These are phyloP conservation scores for Rhodocollybia butyracea DNA, from an alignment of 768 basidiomycete species.

Conservation along the genomic window DNA sequence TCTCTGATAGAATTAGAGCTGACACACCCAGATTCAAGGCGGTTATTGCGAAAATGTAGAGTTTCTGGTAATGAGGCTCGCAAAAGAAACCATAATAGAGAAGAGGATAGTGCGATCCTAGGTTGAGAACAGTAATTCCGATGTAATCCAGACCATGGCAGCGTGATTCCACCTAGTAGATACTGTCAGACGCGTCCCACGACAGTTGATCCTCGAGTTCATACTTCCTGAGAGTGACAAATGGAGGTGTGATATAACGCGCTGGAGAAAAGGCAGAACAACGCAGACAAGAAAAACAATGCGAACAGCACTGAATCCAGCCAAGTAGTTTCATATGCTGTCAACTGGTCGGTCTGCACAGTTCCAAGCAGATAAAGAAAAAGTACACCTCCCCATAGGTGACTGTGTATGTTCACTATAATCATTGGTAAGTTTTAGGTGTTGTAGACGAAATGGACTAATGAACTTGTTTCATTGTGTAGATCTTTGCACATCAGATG, in stretches of 20 bases:
- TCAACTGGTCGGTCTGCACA: constrained; percentile 47
- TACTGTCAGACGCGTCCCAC: background rate
- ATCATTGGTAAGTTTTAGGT: background rate
- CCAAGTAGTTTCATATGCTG: constrained; percentile 55
- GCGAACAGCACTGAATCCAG: constrained; percentile 55
- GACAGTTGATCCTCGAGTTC: constrained; percentile 39
- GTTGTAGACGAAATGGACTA: background rate
- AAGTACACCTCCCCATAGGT: constrained; percentile 65
- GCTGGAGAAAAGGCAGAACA: constrained; percentile 70
- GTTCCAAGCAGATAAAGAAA: constrained; percentile 55
- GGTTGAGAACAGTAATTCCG: constrained; percentile 74
- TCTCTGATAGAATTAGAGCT: constrained; percentile 13
- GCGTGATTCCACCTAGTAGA: constrained; percentile 47
- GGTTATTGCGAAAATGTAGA: constrained; percentile 53
- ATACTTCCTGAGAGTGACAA: constrained; percentile 60
- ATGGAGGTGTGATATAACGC: constrained; percentile 69
- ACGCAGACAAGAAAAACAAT: constrained; percentile 67
- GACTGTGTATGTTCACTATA: constrained; percentile 83
- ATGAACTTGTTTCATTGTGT: constrained; percentile 63
- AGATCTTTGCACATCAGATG: constrained; percentile 51
- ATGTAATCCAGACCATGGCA: constrained; percentile 74
- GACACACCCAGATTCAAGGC: constrained; percentile 56
- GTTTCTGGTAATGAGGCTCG: constrained; percentile 44
- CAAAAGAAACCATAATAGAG: constrained; percentile 81
- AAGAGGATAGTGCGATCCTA: constrained; percentile 76